Percentiles rank a stretch among this genome's conserved stretches.
phyloP scores from a whole-genome alignment of 106 monocot genomes.

The Dendrobium chrysotoxum region DNA sequence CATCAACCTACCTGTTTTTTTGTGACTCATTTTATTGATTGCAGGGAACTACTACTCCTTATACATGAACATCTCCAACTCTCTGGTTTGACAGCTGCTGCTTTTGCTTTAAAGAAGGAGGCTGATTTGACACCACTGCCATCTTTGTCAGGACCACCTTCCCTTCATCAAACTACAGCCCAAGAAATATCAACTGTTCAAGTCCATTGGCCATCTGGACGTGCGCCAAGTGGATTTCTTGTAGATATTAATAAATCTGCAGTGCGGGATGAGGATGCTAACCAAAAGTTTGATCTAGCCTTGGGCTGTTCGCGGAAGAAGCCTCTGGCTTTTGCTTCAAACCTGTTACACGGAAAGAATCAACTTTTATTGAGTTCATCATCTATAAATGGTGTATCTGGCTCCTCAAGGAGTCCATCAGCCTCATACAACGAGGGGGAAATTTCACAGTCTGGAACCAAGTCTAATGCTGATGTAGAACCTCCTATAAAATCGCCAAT shows the following conservation, averaged over 20 bases:
- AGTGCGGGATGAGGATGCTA: conserved; percentile 28
- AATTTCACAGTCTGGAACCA: conserved; percentile 19
- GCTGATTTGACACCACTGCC: conserved; percentile 70
- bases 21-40: conserved; percentile 2
- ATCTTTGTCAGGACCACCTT: conserved; percentile 21
- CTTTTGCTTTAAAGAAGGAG: conserved; percentile 71
- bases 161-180: conserved; percentile 49
- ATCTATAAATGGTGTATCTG: conserved; percentile 16
- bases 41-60: conserved; percentile 87
- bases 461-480: conserved; percentile 28
- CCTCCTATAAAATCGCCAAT: conserved; percentile 46
- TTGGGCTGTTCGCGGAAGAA: conserved; percentile 45
- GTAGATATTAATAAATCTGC: conserved; percentile 20
- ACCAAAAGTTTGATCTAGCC: conserved; percentile 27
- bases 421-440: conserved; percentile 5
- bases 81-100: conserved; percentile 70
- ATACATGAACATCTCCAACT: conserved; percentile 86
- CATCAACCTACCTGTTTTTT: conserved; percentile 1
- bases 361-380: conserved; percentile 15
- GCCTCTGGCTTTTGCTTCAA: conserved; percentile 38
- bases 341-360: conserved; percentile 18
- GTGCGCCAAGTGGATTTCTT: conserved; percentile 58
- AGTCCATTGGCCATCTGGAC: conserved; percentile 67
- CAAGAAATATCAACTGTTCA: conserved; percentile 35
- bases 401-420: conserved; percentile 14